Evolutionary conservation across 768 basidiomycete species (phyloP), one percentile per base, ranked within the genome.

Genomic region (Tulasnella sp.): DNA sequence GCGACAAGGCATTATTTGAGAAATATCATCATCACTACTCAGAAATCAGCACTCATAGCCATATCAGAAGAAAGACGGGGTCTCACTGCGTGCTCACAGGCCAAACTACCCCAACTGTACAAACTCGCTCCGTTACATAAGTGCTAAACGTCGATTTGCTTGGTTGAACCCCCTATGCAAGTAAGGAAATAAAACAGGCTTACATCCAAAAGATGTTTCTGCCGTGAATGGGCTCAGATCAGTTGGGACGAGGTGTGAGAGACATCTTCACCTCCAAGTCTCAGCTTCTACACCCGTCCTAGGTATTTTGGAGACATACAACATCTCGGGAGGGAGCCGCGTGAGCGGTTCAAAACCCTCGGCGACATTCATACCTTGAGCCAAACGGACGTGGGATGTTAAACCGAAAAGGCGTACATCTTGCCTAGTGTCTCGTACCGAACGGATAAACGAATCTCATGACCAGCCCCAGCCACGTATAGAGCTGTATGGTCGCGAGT

Each of bases 201-300:
- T 31, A 74, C 73, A 74, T 40, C 73, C 73, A 74, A 18, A 74
- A 74, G 27, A 74, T n/a, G 18, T 74, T 74, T 31, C 39, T 74
- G 21, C 10, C 19, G 44, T 27, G n/a, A 74, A 74, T 21, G 27
- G 14, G 19, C 16, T 58, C 75, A 46, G 56, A 48, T 16, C 18
- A 31, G 16, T 14, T 42, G 24, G 56, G 14, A 36, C 5, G 0
- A 18, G n/a, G 62, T 2, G 46, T 34, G 16, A 9, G 2, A 24
- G n/a, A n/a, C 18, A 42, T 18, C 21, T 16, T 42, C 38, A 48
- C 73, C 39, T 42, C 34, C 46, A 21, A 40, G 12, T 48, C 16
- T 48, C 73, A 21, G n/a, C 34, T 40, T 74, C 40, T 14, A 31
- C 42, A 19, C 39, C 1, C 9, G 39, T 9, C 31, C 16, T 68